Conservation (phyloP, 768 basidiomycete species). For the Thelephora ganbajun region DNA sequence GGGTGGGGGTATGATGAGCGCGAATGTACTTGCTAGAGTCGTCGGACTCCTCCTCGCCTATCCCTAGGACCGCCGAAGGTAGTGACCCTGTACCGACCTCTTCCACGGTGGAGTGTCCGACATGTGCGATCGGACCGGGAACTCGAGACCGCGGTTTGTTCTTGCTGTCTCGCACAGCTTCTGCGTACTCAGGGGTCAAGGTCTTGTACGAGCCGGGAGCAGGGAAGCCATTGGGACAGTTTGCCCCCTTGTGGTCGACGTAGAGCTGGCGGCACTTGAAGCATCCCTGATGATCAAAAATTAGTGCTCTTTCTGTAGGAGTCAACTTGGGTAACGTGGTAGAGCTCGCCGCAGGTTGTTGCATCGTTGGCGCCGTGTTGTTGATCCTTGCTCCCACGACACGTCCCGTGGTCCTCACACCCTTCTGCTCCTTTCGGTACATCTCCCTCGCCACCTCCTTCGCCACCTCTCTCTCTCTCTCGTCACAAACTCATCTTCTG, state of each 20-base stretch:
- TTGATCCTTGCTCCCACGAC: too few relatives aligned
- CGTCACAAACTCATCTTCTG: too few relatives aligned
- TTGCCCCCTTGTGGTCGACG: conserved; percentile 5
- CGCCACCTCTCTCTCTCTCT: too few relatives aligned
- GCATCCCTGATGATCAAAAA: conserved; percentile 12
- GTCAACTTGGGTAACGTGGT: conserved; percentile 3
- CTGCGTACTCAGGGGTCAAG: conserved; percentile 4
- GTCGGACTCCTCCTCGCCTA: neutral
- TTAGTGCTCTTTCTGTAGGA: conserved; percentile 1
- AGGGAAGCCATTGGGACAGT: conserved; percentile 14
- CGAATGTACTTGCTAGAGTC: neutral
- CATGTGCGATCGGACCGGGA: neutral
- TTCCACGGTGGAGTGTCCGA: neutral
- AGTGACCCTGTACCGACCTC: neutral
- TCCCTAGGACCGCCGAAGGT: neutral
- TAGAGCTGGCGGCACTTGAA: conserved; percentile 13
- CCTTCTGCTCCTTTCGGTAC: too few relatives aligned
- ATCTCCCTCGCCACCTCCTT: too few relatives aligned
- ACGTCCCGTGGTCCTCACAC: too few relatives aligned
- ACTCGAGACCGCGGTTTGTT: neutral
- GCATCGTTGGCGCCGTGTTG: too few relatives aligned
- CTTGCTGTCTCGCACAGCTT: neutral
- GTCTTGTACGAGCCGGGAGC: conserved; percentile 8
- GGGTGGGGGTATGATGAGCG: neutral
- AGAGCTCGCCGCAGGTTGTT: too few relatives aligned